Evolutionary conservation across 1,284 basidiomycete species (phyloP), one percentile per base, ranked within the genome.

Genomic region (Apiotrichum veenhuisii): DNA sequence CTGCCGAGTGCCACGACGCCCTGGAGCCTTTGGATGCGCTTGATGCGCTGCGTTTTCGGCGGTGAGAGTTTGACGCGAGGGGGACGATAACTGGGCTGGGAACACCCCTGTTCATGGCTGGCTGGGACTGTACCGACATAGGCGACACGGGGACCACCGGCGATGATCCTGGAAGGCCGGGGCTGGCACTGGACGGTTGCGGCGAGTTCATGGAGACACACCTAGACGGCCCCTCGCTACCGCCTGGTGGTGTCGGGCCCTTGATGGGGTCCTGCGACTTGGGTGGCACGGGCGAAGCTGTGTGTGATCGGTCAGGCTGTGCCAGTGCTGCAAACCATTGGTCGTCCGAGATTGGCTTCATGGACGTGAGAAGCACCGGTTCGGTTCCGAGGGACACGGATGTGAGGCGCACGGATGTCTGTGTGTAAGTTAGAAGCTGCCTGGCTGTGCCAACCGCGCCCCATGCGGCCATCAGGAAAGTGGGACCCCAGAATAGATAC

Each of bases 311-410:
- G n/a, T 45, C 23, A 9, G 38, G 10, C 18, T 48, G 18, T 14
- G 68, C 63, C 22, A 75, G 54, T 20, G 70, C 62, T 9, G 65
- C 65, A 50, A 77, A 77, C 76, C 76, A 77, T 59, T 77, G 69
- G 50, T 70, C 60, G 54, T 77, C 75, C 4, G 65, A 62, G 61
- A 77, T 68, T 2, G 71, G 60, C 14, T 67, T 60, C 26, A 77
- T 53, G 1, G 71, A 74, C 3, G 70, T 74, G n/a, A 77, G 64
- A 2, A 69, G 60, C 10, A 77, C 40, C 0, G 76, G 75, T 42
- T 74, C 69, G 18, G 65, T 64, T 1, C 76, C 76, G 1, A 77
- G 62, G 2, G 73, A 64, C 0, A 74, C 66, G 10, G 72, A 71
- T 2, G 66, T 61, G 14, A 76, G 56, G 17, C 76, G 69, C 15